Conservation (phyloP, 2,329 filamentous ascomycete genomes). For the Fusarium nodosum region DNA sequence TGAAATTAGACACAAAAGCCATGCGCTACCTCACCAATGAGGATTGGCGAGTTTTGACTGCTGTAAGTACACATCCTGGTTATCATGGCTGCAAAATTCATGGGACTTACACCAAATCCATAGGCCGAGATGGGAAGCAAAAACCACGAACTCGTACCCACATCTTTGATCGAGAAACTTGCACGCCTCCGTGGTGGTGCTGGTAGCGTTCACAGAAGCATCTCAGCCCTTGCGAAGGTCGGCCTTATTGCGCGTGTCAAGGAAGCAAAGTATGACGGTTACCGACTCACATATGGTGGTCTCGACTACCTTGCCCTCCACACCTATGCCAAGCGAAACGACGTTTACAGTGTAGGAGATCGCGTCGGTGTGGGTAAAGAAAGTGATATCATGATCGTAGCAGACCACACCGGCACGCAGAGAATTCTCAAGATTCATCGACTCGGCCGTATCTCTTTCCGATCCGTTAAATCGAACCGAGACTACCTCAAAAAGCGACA, state of each 20-base stretch:
- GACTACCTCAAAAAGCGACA: constrained; percentile 89
- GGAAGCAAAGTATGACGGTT: constrained; percentile 97
- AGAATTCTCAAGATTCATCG: constrained; percentile 95
- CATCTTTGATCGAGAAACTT: constrained; percentile 85
- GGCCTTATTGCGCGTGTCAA: constrained; percentile 93
- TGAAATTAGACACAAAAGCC: constrained; percentile 96
- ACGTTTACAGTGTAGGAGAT: constrained; percentile 91
- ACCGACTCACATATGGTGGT: constrained; percentile 95
- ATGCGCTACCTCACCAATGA: constrained; percentile 92
- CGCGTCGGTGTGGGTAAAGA: constrained; percentile 98
- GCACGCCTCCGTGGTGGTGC: constrained; percentile 83
- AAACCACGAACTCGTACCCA: constrained; percentile 97
- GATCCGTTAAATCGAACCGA: constrained; percentile 93
- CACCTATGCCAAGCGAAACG: constrained; percentile 82
- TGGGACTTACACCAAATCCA: constrained; percentile 46
- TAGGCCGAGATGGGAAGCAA: constrained; percentile 94
- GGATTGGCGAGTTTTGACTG: constrained; percentile 95
- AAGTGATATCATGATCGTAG: constrained; percentile 95
- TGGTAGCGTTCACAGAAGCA: constrained; percentile 85
- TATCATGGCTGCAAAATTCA: constrained; percentile 51
- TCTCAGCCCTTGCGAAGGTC: constrained; percentile 91
- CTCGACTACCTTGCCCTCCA: constrained; percentile 98
- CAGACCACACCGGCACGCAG: constrained; percentile 81
- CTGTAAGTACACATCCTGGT: constrained; percentile 69
- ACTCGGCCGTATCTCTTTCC: constrained; percentile 94